phyloP scores from a whole-genome alignment of 768 basidiomycete species.

The Russula vinacea region DNA sequence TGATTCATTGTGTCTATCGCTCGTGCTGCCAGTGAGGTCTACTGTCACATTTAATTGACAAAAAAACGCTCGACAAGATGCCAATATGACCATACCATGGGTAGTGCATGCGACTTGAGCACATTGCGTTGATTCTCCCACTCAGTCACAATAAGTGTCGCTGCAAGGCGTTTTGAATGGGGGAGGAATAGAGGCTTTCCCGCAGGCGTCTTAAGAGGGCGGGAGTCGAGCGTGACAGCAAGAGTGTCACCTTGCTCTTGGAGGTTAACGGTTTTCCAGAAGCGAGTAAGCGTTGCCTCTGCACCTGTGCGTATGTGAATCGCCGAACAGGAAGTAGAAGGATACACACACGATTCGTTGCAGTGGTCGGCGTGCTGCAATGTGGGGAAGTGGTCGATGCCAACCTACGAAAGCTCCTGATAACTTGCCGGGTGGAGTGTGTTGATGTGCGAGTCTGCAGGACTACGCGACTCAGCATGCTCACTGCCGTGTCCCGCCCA shows the following conservation, averaged over 20 bases:
- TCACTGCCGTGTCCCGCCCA: too few relatives aligned
- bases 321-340: constrained; percentile 4
- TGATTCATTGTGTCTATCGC: constrained; percentile 79
- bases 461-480: neutral
- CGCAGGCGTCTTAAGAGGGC: constrained; percentile 82
- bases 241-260: constrained; percentile 53
- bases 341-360: constrained; percentile 59
- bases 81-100: constrained; percentile 63
- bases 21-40: constrained; percentile 91
- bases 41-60: neutral
- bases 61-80: neutral
- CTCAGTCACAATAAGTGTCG: constrained; percentile 86
- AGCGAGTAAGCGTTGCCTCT: constrained; percentile 80
- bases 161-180: constrained; percentile 62
- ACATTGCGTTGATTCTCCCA: constrained; percentile 92
- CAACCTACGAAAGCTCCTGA: neutral
- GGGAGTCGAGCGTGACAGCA: constrained; percentile 73
- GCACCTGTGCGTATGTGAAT: constrained; percentile 53
- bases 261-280: constrained; percentile 91
- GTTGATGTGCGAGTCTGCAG: neutral
- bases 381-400: constrained; percentile 12
- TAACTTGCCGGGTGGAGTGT: neutral
- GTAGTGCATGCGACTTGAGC: constrained; percentile 86
- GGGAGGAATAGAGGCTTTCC: constrained; percentile 78
- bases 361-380: constrained; percentile 51